Base-by-base conservation (phyloP, 176 grass and related monocot genomes). In the Thalia dealbata region DNA sequence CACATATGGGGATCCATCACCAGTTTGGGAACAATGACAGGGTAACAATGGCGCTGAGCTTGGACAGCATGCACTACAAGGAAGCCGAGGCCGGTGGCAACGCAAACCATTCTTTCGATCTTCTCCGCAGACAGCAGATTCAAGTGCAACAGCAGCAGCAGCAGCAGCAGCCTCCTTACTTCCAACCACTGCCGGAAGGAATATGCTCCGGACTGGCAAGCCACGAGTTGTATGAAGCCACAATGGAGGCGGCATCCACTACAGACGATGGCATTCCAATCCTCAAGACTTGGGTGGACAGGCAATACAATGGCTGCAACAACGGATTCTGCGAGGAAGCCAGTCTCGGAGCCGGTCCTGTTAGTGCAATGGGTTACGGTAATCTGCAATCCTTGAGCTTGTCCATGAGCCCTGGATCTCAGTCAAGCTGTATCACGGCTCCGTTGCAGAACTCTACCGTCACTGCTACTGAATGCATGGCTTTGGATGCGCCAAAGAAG, bases 391-490 rank as follows among this genome's bases (percentile, higher is more conserved):
- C 87, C 51, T 70, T 92, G 74, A 92, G 88, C 82, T 71, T 99
- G 67, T 91, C 90, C 59, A 93, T 99, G 83, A 99, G 95, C 81
- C 88, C 90, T 41, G 85, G 87, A 65, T 88, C 87, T 59, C 91
- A 89, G 77, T 82, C 85, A 0, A 86, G 90, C 73, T 80, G 85
- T 44, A 63, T 88, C 87, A 84, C 90, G 66, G 87, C 84, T 46
- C 82, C 84, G 6, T 79, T 74, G 28, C 84, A 87, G 27, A 75
- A 23, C 27, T 64, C 78, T 43, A 71, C 83, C 38, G 65, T 26
- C 27, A 22, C 45, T 42, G 32, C 56, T 35, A 75, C 70, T 50
- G 85, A 82, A 38, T 29, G 21, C 22, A 42, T 75, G 83, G 85
- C 73, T 24, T 58, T 76, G 72, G 25, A 84, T 78, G 44, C 69